These are phyloP conservation scores for Euptelea pleiosperma DNA, from an alignment of 164 flowering plant species.

Conservation along the genomic window DNA sequence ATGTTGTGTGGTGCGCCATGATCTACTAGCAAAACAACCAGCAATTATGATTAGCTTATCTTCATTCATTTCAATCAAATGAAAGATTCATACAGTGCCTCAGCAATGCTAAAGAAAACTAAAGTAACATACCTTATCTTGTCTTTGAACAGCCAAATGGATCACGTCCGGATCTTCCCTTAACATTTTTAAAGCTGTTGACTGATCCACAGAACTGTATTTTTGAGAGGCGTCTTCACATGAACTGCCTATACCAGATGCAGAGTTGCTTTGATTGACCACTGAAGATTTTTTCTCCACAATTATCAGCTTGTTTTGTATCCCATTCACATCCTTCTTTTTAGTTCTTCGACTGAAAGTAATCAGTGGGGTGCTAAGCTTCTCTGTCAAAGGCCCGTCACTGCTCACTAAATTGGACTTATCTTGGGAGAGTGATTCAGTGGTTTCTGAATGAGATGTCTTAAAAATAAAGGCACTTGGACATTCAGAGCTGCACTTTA, in stretches of 20 bases:
- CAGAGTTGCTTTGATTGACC: neutral
- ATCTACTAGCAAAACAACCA: neutral
- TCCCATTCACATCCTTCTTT: slow-evolving; percentile 17
- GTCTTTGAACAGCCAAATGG: slow-evolving; percentile 5
- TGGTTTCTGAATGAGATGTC: neutral
- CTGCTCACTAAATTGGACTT: neutral
- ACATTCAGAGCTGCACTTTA: slow-evolving; percentile 14
- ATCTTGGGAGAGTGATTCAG: slow-evolving; percentile 18
- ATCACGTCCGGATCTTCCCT: slow-evolving; percentile 8
- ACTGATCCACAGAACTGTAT: slow-evolving; percentile 5
- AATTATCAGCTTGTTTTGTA: neutral
- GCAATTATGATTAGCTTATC: neutral
- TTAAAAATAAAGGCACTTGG: slow-evolving; percentile 4
- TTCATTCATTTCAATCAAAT: neutral
- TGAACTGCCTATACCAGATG: neutral
- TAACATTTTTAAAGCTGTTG: slow-evolving; percentile 2
- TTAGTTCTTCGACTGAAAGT: slow-evolving; percentile 28
- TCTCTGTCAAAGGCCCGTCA: slow-evolving; percentile 3
- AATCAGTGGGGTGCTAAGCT: slow-evolving; percentile 21
- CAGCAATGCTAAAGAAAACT: neutral
- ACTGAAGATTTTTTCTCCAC: neutral
- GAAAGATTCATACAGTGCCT: neutral
- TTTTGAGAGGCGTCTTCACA: slow-evolving; percentile 1
- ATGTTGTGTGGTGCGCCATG: neutral
- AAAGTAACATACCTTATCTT: slow-evolving; percentile 15